Evolutionary conservation across 257 asterid species (phyloP), one percentile per base, ranked within the genome.

Genomic region (Lycium barbarum): DNA sequence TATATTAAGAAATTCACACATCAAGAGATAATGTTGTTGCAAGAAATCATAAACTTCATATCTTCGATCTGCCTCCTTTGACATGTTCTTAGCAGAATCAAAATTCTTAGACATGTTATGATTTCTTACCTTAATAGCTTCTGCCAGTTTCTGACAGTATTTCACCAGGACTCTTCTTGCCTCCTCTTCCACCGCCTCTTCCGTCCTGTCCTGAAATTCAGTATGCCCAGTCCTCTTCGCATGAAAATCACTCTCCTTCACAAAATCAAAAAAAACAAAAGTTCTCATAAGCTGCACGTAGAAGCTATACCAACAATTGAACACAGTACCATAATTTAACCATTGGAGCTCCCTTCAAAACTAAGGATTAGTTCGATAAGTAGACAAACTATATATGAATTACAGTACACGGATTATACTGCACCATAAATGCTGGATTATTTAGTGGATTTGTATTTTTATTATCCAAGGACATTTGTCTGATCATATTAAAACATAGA

Each of bases 161-260:
- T 90, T 93, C 86, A 91, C 98, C 89, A 94, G 84, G 43, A 95
- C 97, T 86, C 96, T 91, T 89, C 80, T 90, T 55, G 91, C 97
- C 88, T 93, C 98, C 90, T 94, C 97, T 93, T 95, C 94, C 90
- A 90, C 98, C 20, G 97, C 98, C 90, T 97, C 98, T 22, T 92
- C 90, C 14, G 99, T 95, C 92, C 91, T 97, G 89, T 97, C 99
- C 90, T 85, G 92, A 86, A 95, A 97, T 81, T 93, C 95, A 22
- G 86, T 83, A 87, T 97, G 99, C 43, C 99, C 98, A 36, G 98
- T 91, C 94, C 97, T 93, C 93, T 92, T 94, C 35, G 93, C 90
- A 79, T 97, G 99, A 86, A 93, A 84, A 92, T 91, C 95, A 78
- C 88, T 91, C 92, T 97, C 99, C 99, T 97, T 86, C 72, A 78